Base-by-base conservation (phyloP, 225 moss, liverwort and hornwort genomes). In the Ulota crispa region DNA sequence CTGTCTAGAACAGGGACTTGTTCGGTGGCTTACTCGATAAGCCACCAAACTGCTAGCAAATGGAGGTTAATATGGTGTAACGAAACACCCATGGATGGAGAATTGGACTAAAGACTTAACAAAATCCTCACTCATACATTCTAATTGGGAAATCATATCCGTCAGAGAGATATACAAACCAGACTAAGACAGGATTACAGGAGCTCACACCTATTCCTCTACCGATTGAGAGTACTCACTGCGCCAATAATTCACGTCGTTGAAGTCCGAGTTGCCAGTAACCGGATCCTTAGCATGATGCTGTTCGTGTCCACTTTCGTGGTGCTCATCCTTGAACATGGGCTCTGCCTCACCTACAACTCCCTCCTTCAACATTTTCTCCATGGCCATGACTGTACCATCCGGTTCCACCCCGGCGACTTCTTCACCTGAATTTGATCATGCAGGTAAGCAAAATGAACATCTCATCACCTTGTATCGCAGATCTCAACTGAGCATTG, bases 211-310 rank as follows among this genome's bases (percentile, higher is more conserved):
- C 71, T 93, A 87, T 20, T 94, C 94, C 64, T 93, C 93, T 28
- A 92, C 82, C 72, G 92, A 87, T 70, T 89, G 93, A 62, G 94
- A 89, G 86, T 94, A 94, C 55, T 89, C 93, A 71, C 94, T 93
- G 81, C 94, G 92, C 98, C 98, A 95, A 78, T 88, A 98, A 81
- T 98, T 94, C 75, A 91, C 88, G 83, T 98, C 98, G 70, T 94
- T 98, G 81, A 90, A 98, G 85, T 89, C 91, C 37, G 94, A 79
- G 80, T 89, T 87, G 41, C 89, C 89, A 75, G 80, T 81, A 4
- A 39, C 70, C 47, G 73, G 85, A n/a, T 92, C 94, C 79, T 87
- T 88, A 5, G 73, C 16, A 7, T 82, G 85, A 53, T 84, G 54
- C 45, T 89, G 54, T 53, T 89, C 90, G 55, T 37, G 69, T 73